Percentiles rank a stretch among this genome's conserved stretches.
phyloP scores from a whole-genome alignment of 2,329 filamentous ascomycete genomes.

The Botryotinia convoluta region DNA sequence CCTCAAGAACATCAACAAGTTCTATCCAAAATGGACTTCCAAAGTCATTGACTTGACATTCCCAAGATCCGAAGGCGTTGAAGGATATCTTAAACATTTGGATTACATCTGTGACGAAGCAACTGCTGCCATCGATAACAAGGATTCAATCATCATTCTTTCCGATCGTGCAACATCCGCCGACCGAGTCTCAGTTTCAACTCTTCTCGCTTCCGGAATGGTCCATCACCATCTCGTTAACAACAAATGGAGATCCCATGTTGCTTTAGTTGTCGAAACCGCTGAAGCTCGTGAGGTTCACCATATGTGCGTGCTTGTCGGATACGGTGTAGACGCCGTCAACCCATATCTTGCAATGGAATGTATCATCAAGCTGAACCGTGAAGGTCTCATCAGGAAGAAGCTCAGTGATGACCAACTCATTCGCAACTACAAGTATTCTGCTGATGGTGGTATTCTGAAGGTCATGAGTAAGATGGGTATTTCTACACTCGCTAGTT shows the following conservation, averaged over 20 bases:
- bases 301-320: conserved; percentile 97
- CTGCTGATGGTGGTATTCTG: conserved; percentile 90
- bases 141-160: conserved; percentile 81
- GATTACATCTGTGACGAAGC: conserved; percentile 85
- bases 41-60: conserved; percentile 92
- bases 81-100: conserved; percentile 82
- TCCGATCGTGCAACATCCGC: conserved; percentile 83
- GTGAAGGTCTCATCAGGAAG: conserved; percentile 89
- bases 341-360: conserved; percentile 95
- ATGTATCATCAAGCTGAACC: conserved; percentile 94
- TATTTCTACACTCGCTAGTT: conserved; percentile 92
- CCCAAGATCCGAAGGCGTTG: conserved; percentile 76
- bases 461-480: conserved; percentile 99
- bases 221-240: conserved; percentile 93
- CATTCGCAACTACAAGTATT: conserved; percentile 95
- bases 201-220: conserved; percentile 85
- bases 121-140: conserved; percentile 77
- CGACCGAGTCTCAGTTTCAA: conserved; percentile 80
- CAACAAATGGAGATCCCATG: conserved; percentile 92
- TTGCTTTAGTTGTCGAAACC: conserved; percentile 84
- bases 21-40: conserved; percentile 80
- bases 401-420: conserved; percentile 77
- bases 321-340: conserved; percentile 90
- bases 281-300: conserved; percentile 96
- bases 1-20: conserved; percentile 69